Evolutionary conservation across 2,329 filamentous ascomycete species (phyloP).

Genomic region (Epichloe sp.): DNA sequence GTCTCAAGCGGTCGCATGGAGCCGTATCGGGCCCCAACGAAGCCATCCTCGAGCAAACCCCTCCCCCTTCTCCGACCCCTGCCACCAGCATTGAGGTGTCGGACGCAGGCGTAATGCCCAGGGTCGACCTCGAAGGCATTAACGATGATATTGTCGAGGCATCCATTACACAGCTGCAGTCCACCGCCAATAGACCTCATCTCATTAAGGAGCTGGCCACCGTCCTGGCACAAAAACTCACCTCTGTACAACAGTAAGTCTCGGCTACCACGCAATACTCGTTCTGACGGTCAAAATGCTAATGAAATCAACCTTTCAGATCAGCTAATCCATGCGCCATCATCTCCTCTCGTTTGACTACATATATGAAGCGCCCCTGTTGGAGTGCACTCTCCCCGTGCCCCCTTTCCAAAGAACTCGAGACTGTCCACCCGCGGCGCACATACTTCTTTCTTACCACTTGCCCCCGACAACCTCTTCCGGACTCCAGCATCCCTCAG

Average conservation of each 20-base stretch:
- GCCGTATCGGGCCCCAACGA: slow-evolving; percentile 36
- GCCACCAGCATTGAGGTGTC: slow-evolving; percentile 16
- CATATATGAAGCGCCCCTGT: slow-evolving; percentile 76
- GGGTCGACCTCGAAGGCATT: slow-evolving; percentile 60
- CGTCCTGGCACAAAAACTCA: slow-evolving; percentile 61
- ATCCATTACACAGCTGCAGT: slow-evolving; percentile 77
- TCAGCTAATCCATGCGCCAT: slow-evolving; percentile 93
- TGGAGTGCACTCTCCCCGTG: slow-evolving; percentile 71
- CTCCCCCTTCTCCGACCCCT: slow-evolving; percentile 29
- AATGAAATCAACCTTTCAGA: slow-evolving; percentile 33
- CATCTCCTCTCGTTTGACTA: slow-evolving; percentile 80
- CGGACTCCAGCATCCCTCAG: slow-evolving; percentile 27
- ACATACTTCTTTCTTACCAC: slow-evolving; percentile 95
- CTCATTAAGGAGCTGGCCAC: slow-evolving; percentile 86
- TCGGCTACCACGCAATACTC: neutral
- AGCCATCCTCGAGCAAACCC: slow-evolving; percentile 69
- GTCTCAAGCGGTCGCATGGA: slow-evolving; percentile 66
- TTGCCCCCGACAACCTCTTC: slow-evolving; percentile 70
- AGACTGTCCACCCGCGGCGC: slow-evolving; percentile 82
- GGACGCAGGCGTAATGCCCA: slow-evolving; percentile 13
- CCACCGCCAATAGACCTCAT: slow-evolving; percentile 83
- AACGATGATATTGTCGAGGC: slow-evolving; percentile 92
- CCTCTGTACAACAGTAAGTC: slow-evolving; percentile 83
- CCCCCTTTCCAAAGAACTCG: slow-evolving; percentile 83
- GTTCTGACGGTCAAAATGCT: too few species aligned